Base-by-base conservation (phyloP, 441 rosid genomes). In the Hura crepitans region DNA sequence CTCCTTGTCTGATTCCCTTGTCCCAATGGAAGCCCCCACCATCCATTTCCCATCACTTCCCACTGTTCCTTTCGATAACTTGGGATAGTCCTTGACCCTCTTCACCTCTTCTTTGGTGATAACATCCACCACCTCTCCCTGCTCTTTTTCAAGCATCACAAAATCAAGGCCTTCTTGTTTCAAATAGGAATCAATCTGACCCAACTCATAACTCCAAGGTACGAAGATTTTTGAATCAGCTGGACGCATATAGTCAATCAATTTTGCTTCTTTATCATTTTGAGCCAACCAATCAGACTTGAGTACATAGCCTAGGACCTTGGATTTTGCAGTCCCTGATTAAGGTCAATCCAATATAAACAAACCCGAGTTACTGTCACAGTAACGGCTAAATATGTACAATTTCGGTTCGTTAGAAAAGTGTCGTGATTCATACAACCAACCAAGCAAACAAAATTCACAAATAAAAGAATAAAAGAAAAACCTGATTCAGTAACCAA, bases 21-120 rank as follows among this genome's bases (percentile, higher is more conserved):
- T 93, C 70, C 98, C 97, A 20, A 89, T 80, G 0, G 96, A 89
- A 0, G 96, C 98, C 68, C 97, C 98, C 6, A 91, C 96, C 96
- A 93, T 89, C 91, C 92, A 89, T 73, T 83, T 79, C 27, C 90
- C 88, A 39, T 91, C 91, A 0, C 83, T 27, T 33, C 91, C 93
- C 18, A 91, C 77, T 0, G 93, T 84, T 49, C 91, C 93, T 51
- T 79, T 76, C 42, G 86, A 92, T 61, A 88, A 62, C 70, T 79
- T 91, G 5, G 98, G 96, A 67, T 82, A 89, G 13, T 86, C 86
- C 61, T 83, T 88, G 39, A 89, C 77, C 75, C 90, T 88, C 80
- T 87, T 90, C 62, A 93, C 81, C 72, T 87, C 98, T 68, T 83
- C 89, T 81, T 81, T 88, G 0, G 78, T 73, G 35, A 91, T 79